Conservation (phyloP, 306 rosid genomes). For the Astragalus glycyphyllos region DNA sequence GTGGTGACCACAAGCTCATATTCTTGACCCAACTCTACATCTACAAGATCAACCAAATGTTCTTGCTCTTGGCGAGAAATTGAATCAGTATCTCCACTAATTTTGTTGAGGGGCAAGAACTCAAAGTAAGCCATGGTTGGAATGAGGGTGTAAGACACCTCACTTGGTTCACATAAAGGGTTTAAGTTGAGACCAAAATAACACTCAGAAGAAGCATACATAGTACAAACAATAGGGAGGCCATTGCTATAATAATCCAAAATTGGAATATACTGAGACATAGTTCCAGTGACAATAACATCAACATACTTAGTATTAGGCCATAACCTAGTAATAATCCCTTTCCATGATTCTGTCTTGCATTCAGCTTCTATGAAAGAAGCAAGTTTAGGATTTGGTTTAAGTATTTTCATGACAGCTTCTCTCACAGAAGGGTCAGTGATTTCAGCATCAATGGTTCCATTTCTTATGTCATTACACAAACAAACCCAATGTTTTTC, state of each 20-base stretch:
- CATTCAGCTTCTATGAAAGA: slow-evolving; percentile 55
- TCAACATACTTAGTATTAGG: slow-evolving; percentile 69
- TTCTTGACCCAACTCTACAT: slow-evolving; percentile 63
- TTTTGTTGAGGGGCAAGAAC: slow-evolving; percentile 59
- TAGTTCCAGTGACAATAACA: slow-evolving; percentile 74
- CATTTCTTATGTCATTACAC: slow-evolving; percentile 56
- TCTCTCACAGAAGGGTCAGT: slow-evolving; percentile 53
- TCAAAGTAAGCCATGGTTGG: slow-evolving; percentile 76
- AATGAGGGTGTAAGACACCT: slow-evolving; percentile 64
- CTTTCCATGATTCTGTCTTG: slow-evolving; percentile 55
- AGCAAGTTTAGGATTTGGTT: slow-evolving; percentile 59
- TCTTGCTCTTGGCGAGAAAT: slow-evolving; percentile 35
- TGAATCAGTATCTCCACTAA: slow-evolving; percentile 36
- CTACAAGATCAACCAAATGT: slow-evolving; percentile 58
- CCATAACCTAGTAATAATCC: slow-evolving; percentile 64
- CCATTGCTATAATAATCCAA: slow-evolving; percentile 62
- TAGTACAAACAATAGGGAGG: slow-evolving; percentile 66
- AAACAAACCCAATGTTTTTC: slow-evolving; percentile 58
- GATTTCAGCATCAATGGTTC: slow-evolving; percentile 49
- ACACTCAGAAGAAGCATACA: slow-evolving; percentile 76
- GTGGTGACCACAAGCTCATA: slow-evolving; percentile 73
- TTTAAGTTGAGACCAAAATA: slow-evolving; percentile 66
- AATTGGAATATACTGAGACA: slow-evolving; percentile 67
- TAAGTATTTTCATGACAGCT: slow-evolving; percentile 53
- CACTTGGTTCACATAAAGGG: slow-evolving; percentile 64